phyloP scores from a whole-genome alignment of 2,329 filamentous ascomycete species.

The Aspergillus aculeatus region DNA sequence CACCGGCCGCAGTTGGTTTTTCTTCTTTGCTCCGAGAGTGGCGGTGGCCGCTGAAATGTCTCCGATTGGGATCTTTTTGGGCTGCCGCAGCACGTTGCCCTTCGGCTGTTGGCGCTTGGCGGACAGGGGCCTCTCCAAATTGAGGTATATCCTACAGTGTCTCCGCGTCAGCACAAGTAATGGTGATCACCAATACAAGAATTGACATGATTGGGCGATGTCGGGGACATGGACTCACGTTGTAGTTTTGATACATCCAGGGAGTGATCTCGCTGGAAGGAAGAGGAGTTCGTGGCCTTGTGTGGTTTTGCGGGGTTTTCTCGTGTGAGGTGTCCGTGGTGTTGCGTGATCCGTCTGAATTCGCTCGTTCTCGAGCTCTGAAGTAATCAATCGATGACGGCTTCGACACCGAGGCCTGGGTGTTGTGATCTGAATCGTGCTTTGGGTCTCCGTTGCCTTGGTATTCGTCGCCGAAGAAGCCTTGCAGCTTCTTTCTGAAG shows the following conservation, averaged over 20 bases:
- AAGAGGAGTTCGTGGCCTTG: constrained; percentile 78
- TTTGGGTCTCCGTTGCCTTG: constrained; percentile 58
- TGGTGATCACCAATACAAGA: background rate
- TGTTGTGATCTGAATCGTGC: constrained; percentile 69
- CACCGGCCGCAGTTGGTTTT: constrained; percentile 38
- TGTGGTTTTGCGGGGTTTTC: constrained; percentile 68
- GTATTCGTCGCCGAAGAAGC: constrained; percentile 91
- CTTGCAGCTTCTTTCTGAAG: constrained; percentile 76
- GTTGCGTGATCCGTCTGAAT: constrained; percentile 72
- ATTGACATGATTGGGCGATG: background rate
- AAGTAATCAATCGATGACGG: constrained; percentile 49
- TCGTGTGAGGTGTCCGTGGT: constrained; percentile 43
- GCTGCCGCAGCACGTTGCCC: constrained; percentile 55
- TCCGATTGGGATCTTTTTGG: constrained; percentile 54
- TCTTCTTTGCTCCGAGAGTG: constrained; percentile 60
- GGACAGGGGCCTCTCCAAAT: constrained; percentile 75
- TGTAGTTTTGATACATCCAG: constrained; percentile 89
- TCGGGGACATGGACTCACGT: constrained; percentile 53
- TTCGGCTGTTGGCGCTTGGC: constrained; percentile 67
- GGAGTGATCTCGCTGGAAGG: constrained; percentile 92
- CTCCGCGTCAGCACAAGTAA: background rate
- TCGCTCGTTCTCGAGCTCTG: constrained; percentile 71
- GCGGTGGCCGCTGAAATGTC: constrained; percentile 48
- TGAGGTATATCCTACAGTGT: constrained; percentile 65
- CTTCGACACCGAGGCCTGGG: constrained; percentile 41